These are phyloP conservation scores for Xylaria sp. DNA, from an alignment of 2,329 filamentous ascomycete genomes.

Conservation along the genomic window DNA sequence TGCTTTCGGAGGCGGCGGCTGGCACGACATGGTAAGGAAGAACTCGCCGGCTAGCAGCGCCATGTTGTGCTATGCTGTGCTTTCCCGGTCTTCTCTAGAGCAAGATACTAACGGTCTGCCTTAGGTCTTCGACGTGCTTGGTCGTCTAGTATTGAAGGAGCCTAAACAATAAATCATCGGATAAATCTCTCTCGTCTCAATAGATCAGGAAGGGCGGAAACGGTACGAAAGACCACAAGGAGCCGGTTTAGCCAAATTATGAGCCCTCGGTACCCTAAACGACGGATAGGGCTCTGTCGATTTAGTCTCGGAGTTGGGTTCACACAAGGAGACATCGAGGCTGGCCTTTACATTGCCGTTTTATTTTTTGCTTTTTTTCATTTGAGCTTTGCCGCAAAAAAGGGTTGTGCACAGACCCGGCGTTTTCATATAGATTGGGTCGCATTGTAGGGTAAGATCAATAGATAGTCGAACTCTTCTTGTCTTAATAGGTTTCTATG, in stretches of 20 bases:
- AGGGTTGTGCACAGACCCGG: background rate
- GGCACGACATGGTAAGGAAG: slow-evolving; percentile 80
- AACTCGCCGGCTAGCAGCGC: too few relatives aligned
- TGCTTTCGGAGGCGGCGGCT: slow-evolving; percentile 80
- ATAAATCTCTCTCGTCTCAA: too few relatives aligned
- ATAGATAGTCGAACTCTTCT: background rate
- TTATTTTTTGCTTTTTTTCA: background rate
- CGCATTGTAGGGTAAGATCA: background rate
- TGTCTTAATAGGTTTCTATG: background rate
- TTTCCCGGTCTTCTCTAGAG: background rate
- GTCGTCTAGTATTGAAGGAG: too few relatives aligned
- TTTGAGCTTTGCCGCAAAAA: background rate
- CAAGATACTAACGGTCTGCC: background rate
- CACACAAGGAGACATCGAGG: background rate
- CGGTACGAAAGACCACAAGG: too few relatives aligned
- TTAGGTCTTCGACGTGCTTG: too few relatives aligned
- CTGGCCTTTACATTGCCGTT: background rate
- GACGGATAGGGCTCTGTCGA: background rate
- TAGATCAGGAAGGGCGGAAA: too few relatives aligned
- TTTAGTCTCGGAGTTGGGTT: background rate
- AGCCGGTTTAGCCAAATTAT: too few relatives aligned
- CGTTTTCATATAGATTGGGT: slow-evolving; percentile 25
- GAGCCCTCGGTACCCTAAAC: background rate
- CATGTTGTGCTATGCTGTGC: background rate
- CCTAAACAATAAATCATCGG: too few relatives aligned